Conservation (phyloP, 805 yeast species). For the Nakazawaea holstii region DNA sequence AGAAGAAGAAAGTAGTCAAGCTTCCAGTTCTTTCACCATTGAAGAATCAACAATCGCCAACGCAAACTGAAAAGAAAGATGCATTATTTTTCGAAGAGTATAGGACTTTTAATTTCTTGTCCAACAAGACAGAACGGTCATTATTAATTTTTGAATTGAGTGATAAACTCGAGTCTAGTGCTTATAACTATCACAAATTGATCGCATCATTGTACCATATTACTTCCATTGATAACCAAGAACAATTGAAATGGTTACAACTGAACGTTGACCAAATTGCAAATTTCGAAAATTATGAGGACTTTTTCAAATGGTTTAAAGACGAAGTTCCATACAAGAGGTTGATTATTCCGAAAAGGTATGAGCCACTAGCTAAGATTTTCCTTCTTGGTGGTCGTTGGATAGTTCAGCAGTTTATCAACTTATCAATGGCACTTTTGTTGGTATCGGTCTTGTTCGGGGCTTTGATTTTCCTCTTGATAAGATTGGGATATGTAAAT, state of each 20-base stretch:
- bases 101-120: slow-evolving; percentile 9
- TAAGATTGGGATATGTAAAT: not conserved
- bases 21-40: not conserved
- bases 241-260: slow-evolving; percentile 16
- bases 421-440: not conserved
- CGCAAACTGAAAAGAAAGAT: not conserved
- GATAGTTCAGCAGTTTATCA: too few species aligned
- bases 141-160: slow-evolving; percentile 11
- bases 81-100: not conserved
- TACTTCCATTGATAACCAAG: slow-evolving; percentile 12
- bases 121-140: slow-evolving; percentile 2
- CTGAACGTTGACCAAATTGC: slow-evolving; percentile 8
- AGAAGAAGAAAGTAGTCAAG: not conserved
- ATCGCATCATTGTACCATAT: slow-evolving; percentile 11
- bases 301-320: slow-evolving; percentile 15
- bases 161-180: slow-evolving; percentile 7
- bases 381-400: not conserved
- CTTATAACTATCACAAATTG: slow-evolving; percentile 9
- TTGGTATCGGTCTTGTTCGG: not conserved
- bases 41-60: not conserved
- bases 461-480: not conserved
- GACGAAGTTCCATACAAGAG: slow-evolving; percentile 6
- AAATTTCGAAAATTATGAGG: slow-evolving; percentile 10
- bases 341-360: not conserved
- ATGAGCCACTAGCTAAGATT: not conserved